These are phyloP conservation scores for Oryza glumipatula DNA, from an alignment of 176 grass and related monocot genomes.

Conservation along the genomic window DNA sequence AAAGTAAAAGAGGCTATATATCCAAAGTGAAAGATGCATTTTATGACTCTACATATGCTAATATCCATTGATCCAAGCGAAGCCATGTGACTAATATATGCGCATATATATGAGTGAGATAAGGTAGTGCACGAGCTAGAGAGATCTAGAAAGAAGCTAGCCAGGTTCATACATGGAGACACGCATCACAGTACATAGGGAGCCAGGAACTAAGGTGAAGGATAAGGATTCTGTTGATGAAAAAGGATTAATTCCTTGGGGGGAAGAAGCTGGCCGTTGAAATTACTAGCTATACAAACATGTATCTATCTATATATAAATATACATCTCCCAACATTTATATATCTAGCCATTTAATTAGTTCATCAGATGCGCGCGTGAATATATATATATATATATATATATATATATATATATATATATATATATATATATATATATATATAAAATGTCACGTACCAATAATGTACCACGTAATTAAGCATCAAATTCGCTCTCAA, in stretches of 20 bases:
- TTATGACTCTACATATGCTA: not conserved
- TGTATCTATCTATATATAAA: too few species aligned
- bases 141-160: not conserved
- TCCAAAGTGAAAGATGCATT: not conserved
- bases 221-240: constrained; percentile 24
- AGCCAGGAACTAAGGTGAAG: not conserved
- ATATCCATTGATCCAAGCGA: not conserved
- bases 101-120: not conserved
- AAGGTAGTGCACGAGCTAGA: not conserved
- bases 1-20: not conserved
- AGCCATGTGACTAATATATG: not conserved
- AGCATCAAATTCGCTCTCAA: constrained; percentile 28
- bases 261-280: not conserved
- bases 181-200: not conserved
- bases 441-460: not conserved
- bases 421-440: too few species aligned
- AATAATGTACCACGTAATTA: constrained; percentile 4
- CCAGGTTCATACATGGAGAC: not conserved
- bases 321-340: too few species aligned
- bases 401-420: not conserved
- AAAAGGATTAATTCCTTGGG: constrained; percentile 1
- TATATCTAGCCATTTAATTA: not conserved
- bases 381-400: not conserved
- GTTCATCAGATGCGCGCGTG: not conserved
- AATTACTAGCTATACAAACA: not conserved